phyloP scores from a whole-genome alignment of 768 basidiomycete genomes.

The Phanerodontia chrysosporium region DNA sequence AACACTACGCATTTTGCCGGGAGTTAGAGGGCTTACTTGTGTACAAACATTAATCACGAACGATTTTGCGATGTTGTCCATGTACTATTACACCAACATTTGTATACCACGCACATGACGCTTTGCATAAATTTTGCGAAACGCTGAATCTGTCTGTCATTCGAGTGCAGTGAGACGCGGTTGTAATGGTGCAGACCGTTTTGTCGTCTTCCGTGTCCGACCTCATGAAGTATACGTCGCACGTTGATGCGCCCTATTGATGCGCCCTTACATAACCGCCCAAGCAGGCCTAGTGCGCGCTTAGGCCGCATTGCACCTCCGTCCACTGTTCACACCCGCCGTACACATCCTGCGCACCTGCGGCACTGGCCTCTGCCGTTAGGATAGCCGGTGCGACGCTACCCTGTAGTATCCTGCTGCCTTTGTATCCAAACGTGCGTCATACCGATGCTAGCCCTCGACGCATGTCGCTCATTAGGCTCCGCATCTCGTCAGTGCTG shows the following conservation, averaged over 20 bases:
- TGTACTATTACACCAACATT: background rate
- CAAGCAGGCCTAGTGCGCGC: background rate
- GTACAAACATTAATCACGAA: background rate
- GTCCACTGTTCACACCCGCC: background rate
- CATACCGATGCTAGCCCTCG: background rate
- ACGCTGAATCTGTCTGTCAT: too few relatives aligned
- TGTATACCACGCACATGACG: too few relatives aligned
- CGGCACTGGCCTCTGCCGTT: background rate
- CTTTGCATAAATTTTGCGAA: too few relatives aligned
- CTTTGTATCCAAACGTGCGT: background rate
- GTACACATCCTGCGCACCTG: background rate
- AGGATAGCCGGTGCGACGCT: background rate
- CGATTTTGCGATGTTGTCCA: background rate
- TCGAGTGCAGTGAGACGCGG: too few relatives aligned
- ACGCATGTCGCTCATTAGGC: background rate
- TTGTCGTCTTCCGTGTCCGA: background rate
- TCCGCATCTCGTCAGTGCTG: background rate
- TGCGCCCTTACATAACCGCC: background rate
- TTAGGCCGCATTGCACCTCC: background rate
- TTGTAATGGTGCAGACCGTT: background rate
- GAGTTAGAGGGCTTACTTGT: background rate
- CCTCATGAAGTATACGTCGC: too few relatives aligned
- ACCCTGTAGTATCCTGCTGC: too few relatives aligned
- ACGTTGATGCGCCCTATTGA: background rate
- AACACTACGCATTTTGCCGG: background rate